A percentile compares a stretch with the other conserved stretches of the same genome.
phyloP scores from a whole-genome alignment of 441 rosid genomes.

The Gossypium lobatum region DNA sequence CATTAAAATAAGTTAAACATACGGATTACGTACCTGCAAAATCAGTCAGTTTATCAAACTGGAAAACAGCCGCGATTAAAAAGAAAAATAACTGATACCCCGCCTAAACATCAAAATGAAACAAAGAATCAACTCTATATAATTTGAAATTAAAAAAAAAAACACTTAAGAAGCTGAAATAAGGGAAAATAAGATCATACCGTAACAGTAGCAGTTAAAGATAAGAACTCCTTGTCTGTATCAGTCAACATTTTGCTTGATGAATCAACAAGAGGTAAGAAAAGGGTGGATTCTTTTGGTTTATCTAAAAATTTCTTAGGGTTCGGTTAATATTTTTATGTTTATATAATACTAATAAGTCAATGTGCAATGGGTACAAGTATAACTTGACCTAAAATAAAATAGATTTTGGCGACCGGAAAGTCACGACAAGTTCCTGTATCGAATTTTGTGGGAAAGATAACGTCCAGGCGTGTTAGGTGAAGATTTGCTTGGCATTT shows the following conservation, averaged over 20 bases:
- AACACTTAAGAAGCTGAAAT: background rate
- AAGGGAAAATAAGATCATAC: slow-evolving; percentile 18
- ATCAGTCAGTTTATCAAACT: slow-evolving; percentile 88
- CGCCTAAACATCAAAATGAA: slow-evolving; percentile 36
- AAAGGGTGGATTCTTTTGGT: background rate
- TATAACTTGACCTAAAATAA: background rate
- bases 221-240: slow-evolving; percentile 70
- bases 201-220: slow-evolving; percentile 68
- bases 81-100: slow-evolving; percentile 74
- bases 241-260: slow-evolving; percentile 49
- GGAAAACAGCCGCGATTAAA: slow-evolving; percentile 69
- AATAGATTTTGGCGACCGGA: background rate
- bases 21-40: slow-evolving; percentile 54
- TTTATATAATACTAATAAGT: background rate
- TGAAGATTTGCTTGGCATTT: background rate
- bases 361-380: too few species aligned
- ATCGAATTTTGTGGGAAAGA: background rate
- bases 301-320: background rate
- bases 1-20: background rate
- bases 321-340: background rate
- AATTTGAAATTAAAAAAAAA: background rate
- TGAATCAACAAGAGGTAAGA: background rate
- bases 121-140: background rate
- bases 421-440: background rate
- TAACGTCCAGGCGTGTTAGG: background rate